Evolutionary conservation across 208 protist genomes (phyloP).

Genomic region (Trypanosoma rangeli): DNA sequence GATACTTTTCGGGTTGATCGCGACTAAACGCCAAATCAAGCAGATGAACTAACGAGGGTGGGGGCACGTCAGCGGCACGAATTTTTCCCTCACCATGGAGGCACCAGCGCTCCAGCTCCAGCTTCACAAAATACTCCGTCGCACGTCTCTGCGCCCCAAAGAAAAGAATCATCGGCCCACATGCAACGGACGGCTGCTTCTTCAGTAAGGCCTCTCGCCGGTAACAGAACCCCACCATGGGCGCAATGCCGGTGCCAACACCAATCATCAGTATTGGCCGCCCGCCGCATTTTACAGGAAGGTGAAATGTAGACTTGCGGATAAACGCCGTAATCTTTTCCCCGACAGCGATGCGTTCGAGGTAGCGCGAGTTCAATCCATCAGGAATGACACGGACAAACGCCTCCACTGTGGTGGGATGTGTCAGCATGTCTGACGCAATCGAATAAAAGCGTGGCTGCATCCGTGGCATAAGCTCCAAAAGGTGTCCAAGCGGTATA

Average conservation of each 20-base stretch:
- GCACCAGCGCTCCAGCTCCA: conserved; percentile 53
- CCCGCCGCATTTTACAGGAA: conserved; percentile 45
- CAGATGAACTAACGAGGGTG: conserved; percentile 45
- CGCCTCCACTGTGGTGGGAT: conserved; percentile 69
- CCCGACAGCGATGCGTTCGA: conserved; percentile 40
- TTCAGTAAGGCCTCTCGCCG: conserved; percentile 65
- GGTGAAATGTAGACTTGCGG: conserved; percentile 84
- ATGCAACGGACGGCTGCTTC: conserved; percentile 27
- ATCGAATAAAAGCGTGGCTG: conserved; percentile 97
- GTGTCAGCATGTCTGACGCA: conserved; percentile 81
- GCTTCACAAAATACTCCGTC: conserved; percentile 65
- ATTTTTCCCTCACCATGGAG: conserved; percentile 29
- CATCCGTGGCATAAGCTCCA: conserved; percentile 90
- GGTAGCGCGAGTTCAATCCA: conserved; percentile 78
- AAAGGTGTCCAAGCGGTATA: conserved; percentile 61
- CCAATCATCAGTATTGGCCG: conserved; percentile 91
- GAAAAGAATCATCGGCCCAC: conserved; percentile 59
- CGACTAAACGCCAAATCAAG: conserved; percentile 88
- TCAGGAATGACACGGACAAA: conserved; percentile 82
- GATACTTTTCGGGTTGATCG: conserved; percentile 66
- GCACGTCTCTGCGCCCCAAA: conserved; percentile 57
- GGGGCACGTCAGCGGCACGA: conserved; percentile 19
- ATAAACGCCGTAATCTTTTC: conserved; percentile 77
- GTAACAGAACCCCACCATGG: conserved; percentile 79
- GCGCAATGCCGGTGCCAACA: conserved; percentile 90